Evolutionary conservation across 352 stramenopile genomes (phyloP), one percentile per base, ranked within the genome.

Genomic region (Aphanomyces stellatus): DNA sequence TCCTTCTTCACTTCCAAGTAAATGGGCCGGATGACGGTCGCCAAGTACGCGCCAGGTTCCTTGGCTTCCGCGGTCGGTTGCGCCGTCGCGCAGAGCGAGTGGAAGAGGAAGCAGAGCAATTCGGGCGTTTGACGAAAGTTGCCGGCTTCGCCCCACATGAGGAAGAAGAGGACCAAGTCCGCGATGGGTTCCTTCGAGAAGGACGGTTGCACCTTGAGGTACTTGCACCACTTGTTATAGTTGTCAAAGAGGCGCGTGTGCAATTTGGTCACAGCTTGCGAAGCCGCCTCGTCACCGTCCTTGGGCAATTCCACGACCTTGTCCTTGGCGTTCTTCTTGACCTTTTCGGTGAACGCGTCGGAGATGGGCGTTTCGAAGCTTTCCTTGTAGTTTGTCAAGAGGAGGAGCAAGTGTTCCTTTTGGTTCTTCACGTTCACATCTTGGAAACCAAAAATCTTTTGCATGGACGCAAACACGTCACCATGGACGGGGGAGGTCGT

Each of bases 391-490:
- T 93, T 91, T 35, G 85, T 93, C 34, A 93, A 69, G 71, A 90
- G 75, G 34, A 93, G 73, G 63, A 90, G 56, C 72, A 93, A 70
- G 66, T 94, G 82, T 70, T 91, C 85, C 66, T 85, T 82, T 70
- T 91, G 83, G 71, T 90, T 91, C 49, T 76, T 72, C 15, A 87
- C 77, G 74, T 88, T 96, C 35, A 76, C 53, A 30, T 96, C 87
- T 76, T 99, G 95, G 74, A 99, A 99, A 3, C 95, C 96, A 72
- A 98, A 98, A 41, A 96, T 97, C 67, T 91, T 93, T 56, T 96
- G 95, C 24, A 98, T 69, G 55, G 94, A 91, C 69, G 98, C 93
- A 69, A 96, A 98, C 51, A 93, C 81, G 59, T 93, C 77, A 61
- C 82, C 83, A 40, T 77, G 55, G 13, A 65, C 71, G n/a, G 78